A percentile compares a stretch with the other conserved stretches of the same genome.
phyloP scores from a whole-genome alignment of 2,329 filamentous ascomycete species.

The Pseudovirgaria hyperparasitica region DNA sequence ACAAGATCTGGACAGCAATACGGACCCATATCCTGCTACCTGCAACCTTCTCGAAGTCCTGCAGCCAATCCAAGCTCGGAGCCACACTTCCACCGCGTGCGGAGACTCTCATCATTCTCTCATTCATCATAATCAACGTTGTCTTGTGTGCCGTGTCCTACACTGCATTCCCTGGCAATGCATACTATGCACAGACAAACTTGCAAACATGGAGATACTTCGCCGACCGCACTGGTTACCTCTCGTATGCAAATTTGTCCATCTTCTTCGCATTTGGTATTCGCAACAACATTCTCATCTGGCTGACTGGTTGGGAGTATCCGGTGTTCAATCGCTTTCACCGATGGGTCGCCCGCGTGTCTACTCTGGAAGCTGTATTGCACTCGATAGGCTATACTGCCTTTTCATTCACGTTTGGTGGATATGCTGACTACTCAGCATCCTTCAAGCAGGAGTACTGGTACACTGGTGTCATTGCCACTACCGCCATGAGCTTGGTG shows the following conservation, averaged over 20 bases:
- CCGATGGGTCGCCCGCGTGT: slow-evolving; percentile 50
- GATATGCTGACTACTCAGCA: slow-evolving; percentile 22
- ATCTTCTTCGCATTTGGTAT: slow-evolving; percentile 54
- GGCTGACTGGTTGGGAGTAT: slow-evolving; percentile 58
- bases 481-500: slow-evolving; percentile 30
- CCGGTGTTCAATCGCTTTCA: slow-evolving; percentile 55
- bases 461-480: slow-evolving; percentile 35
- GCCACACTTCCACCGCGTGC: slow-evolving; percentile 36
- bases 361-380: slow-evolving; percentile 47
- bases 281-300: slow-evolving; percentile 53
- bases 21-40: slow-evolving; percentile 30
- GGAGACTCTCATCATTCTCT: slow-evolving; percentile 30
- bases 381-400: slow-evolving; percentile 50
- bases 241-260: slow-evolving; percentile 51
- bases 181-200: slow-evolving; percentile 26
- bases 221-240: slow-evolving; percentile 50
- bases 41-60: slow-evolving; percentile 28
- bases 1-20: slow-evolving; percentile 10
- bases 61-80: slow-evolving; percentile 28
- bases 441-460: slow-evolving; percentile 35
- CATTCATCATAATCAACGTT: slow-evolving; percentile 33
- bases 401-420: slow-evolving; percentile 22
- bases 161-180: slow-evolving; percentile 31
- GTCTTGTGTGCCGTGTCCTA: slow-evolving; percentile 33
- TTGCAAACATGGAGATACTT: slow-evolving; percentile 41